A percentile compares a stretch with the other conserved stretches of the same genome.
Evolutionary conservation across 768 basidiomycete genomes (phyloP).

Genomic region (Mrakia frigida): DNA sequence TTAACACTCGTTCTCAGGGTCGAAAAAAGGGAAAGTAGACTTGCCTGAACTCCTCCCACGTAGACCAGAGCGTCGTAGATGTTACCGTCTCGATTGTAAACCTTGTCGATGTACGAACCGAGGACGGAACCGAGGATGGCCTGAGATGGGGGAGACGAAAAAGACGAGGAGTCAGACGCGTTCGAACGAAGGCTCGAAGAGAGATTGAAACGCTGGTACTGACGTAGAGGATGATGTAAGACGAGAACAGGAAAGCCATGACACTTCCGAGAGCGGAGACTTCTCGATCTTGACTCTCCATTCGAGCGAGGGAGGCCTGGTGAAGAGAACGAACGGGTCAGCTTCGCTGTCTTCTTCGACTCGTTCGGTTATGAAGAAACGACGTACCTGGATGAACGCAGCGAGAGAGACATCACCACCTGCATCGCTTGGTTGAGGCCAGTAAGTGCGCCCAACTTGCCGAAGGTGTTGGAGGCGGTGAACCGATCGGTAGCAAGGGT

Average conservation of each 20-base stretch:
- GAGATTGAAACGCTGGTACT: not conserved
- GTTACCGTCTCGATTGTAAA: slow-evolving; percentile 30
- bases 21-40: too few relatives aligned
- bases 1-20: too few relatives aligned
- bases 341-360: not conserved
- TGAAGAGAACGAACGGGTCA: not conserved
- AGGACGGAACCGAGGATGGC: slow-evolving; percentile 40
- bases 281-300: slow-evolving; percentile 25
- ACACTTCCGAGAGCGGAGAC: slow-evolving; percentile 41
- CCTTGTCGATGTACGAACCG: slow-evolving; percentile 40
- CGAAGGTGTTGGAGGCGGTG: slow-evolving; percentile 34
- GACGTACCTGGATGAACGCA: slow-evolving; percentile 38
- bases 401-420: slow-evolving; percentile 42
- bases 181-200: not conserved
- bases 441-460: slow-evolving; percentile 36
- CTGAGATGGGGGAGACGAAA: slow-evolving; percentile 28
- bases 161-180: slow-evolving; percentile 34
- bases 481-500: slow-evolving; percentile 35
- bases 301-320: slow-evolving; percentile 35
- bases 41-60: slow-evolving; percentile 31
- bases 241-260: slow-evolving; percentile 38
- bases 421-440: slow-evolving; percentile 40
- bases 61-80: slow-evolving; percentile 34
- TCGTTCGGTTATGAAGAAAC: not conserved
- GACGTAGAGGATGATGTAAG: slow-evolving; percentile 31